Conservation (phyloP, 1,139 yeast genomes). For the Suhomyces kunorum region DNA sequence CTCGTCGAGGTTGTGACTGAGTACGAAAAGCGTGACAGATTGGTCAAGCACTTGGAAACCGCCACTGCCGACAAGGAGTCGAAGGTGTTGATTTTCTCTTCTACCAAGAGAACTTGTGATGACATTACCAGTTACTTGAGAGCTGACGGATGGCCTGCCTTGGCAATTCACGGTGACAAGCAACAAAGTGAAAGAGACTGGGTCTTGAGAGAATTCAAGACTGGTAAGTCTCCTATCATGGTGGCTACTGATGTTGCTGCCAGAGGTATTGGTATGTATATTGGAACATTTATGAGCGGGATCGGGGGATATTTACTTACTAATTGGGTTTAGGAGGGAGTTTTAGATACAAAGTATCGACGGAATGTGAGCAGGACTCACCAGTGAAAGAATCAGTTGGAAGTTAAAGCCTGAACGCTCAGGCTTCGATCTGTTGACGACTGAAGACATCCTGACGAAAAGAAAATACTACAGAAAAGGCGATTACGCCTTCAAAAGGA, state of each 20-base stretch:
- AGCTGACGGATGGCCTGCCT: constrained; percentile 98
- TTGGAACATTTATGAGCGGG: constrained; percentile 18
- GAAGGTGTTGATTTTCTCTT: constrained; percentile 84
- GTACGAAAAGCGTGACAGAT: constrained; percentile 89
- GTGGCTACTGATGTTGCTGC: constrained; percentile 99
- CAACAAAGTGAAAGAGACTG: constrained; percentile 98
- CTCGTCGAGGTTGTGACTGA: constrained; percentile 87
- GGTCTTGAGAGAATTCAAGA: constrained; percentile 90
- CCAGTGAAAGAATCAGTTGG: constrained; percentile 4
- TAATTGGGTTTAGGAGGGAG: constrained; percentile 21
- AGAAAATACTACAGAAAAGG: constrained; percentile 2
- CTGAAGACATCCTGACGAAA: constrained; percentile 4
- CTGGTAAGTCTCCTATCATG: constrained; percentile 94
- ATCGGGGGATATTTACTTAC: constrained; percentile 21
- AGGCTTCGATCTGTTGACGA: constrained; percentile 1
- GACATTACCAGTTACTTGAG: constrained; percentile 89
- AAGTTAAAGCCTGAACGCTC: neutral
- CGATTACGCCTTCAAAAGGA: constrained; percentile 4
- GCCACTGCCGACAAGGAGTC: constrained; percentile 79
- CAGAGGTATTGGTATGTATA: constrained; percentile 97
- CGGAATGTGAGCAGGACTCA: constrained; percentile 11
- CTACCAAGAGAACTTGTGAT: constrained; percentile 97
- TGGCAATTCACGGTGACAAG: constrained; percentile 99
- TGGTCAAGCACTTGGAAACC: constrained; percentile 77
- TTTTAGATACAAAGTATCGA: constrained; percentile 9